Percentiles rank a stretch among this genome's conserved stretches.
phyloP scores from a whole-genome alignment of 1,139 yeast genomes.

The Diutina sp. region DNA sequence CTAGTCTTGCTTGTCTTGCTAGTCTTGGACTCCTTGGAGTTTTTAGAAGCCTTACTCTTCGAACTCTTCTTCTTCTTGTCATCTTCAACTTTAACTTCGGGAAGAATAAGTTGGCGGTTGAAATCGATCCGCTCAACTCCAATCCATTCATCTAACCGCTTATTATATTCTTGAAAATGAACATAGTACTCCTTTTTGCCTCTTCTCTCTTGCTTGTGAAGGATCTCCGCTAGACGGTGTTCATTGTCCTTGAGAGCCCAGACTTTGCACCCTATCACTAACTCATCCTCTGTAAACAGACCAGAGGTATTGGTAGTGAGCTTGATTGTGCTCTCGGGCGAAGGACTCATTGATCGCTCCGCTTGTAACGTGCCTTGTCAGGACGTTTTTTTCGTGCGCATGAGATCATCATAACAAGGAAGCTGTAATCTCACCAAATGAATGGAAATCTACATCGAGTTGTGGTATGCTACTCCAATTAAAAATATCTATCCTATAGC shows the following conservation, averaged over 20 bases:
- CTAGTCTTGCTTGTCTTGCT: conserved; percentile 7
- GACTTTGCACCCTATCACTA: conserved; percentile 65
- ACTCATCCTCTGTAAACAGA: conserved; percentile 29
- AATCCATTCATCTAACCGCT: conserved; percentile 88
- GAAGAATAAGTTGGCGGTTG: conserved; percentile 53
- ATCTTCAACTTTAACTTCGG: conserved; percentile 44
- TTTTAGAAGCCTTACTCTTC: conserved; percentile 10
- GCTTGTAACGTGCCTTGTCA: background rate
- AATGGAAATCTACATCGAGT: background rate
- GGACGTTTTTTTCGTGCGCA: background rate
- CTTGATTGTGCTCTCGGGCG: background rate
- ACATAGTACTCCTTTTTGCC: conserved; percentile 78
- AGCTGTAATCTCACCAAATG: no score
- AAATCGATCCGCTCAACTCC: conserved; percentile 58
- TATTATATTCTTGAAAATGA: conserved; percentile 88
- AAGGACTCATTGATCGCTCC: background rate
- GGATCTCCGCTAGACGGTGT: conserved; percentile 69
- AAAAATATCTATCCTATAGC: background rate
- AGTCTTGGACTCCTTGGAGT: conserved; percentile 10
- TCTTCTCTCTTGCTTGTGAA: conserved; percentile 65
- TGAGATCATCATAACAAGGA: background rate
- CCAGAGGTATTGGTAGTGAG: background rate
- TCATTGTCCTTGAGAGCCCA: conserved; percentile 74
- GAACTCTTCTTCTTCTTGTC: conserved; percentile 12
- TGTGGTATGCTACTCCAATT: background rate